Evolutionary conservation across 2,329 filamentous ascomycete genomes (phyloP).

Genomic region (Polytolypa hystricis): DNA sequence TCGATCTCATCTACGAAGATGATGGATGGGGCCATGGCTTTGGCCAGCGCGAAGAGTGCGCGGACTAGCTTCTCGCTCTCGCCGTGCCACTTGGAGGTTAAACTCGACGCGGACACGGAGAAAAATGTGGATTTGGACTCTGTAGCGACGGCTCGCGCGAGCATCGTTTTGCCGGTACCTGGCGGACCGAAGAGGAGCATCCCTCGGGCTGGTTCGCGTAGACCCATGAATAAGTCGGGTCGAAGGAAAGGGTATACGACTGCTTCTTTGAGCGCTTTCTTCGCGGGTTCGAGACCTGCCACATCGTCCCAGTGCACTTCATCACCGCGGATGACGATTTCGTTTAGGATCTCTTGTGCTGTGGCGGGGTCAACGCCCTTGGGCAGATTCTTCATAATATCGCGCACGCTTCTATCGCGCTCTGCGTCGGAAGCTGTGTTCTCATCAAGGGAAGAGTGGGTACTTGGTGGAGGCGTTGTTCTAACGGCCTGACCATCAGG

Average conservation of each 20-base stretch:
- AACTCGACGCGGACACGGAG: slow-evolving; percentile 84
- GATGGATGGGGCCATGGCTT: slow-evolving; percentile 80
- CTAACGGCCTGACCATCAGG: slow-evolving; percentile 25
- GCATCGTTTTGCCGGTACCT: slow-evolving; percentile 98
- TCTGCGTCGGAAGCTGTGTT: slow-evolving; percentile 30
- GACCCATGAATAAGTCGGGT: slow-evolving; percentile 88
- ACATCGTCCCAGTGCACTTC: slow-evolving; percentile 93
- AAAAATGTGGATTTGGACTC: slow-evolving; percentile 95
- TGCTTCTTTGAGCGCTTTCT: slow-evolving; percentile 83
- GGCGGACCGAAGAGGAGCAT: slow-evolving; percentile 96
- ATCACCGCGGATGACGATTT: slow-evolving; percentile 88
- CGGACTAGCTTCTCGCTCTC: slow-evolving; percentile 95
- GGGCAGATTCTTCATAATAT: slow-evolving; percentile 66
- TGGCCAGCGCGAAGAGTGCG: slow-evolving; percentile 82
- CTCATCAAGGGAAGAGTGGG: slow-evolving; percentile 25
- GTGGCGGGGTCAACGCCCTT: slow-evolving; percentile 70
- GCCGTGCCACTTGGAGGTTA: slow-evolving; percentile 92
- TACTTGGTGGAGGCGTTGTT: neutral
- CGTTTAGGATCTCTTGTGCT: slow-evolving; percentile 86
- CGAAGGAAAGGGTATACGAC: slow-evolving; percentile 95
- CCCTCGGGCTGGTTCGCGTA: slow-evolving; percentile 84
- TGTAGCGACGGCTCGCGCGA: slow-evolving; percentile 86
- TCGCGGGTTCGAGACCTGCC: slow-evolving; percentile 79
- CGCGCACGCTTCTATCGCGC: slow-evolving; percentile 47
- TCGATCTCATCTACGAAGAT: slow-evolving; percentile 99